Conservation (phyloP, 2,329 filamentous ascomycete genomes). For the Byssochlamys sp. region DNA sequence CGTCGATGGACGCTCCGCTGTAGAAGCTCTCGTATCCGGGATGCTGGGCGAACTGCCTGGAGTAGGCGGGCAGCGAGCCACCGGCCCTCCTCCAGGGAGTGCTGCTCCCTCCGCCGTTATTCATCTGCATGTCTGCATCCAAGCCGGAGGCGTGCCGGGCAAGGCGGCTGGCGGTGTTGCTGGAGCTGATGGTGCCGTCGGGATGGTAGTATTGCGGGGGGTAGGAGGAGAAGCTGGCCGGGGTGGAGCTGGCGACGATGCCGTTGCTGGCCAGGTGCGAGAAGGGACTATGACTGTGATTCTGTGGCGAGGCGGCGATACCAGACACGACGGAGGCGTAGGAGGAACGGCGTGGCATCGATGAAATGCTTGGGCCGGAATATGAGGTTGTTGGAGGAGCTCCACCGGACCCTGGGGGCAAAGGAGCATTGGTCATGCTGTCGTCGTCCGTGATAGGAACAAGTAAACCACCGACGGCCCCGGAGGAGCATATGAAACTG, state of each 20-base stretch:
- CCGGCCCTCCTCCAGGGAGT: slow-evolving; percentile 37
- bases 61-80: slow-evolving; percentile 36
- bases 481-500: not conserved
- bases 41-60: slow-evolving; percentile 37
- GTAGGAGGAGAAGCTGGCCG: slow-evolving; percentile 24
- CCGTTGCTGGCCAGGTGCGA: slow-evolving; percentile 41
- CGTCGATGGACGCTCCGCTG: slow-evolving; percentile 19
- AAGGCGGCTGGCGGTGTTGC: slow-evolving; percentile 13
- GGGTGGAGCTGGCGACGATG: slow-evolving; percentile 23
- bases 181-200: slow-evolving; percentile 10
- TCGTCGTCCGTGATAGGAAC: slow-evolving; percentile 12
- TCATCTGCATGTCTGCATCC: slow-evolving; percentile 42
- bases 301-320: slow-evolving; percentile 29
- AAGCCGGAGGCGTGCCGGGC: slow-evolving; percentile 28
- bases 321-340: slow-evolving; percentile 55
- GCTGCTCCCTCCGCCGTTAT: slow-evolving; percentile 32
- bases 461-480: not conserved
- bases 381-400: slow-evolving; percentile 25
- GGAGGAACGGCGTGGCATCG: slow-evolving; percentile 45
- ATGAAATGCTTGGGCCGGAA: slow-evolving; percentile 26
- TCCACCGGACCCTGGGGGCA: slow-evolving; percentile 33
- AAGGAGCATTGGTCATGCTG: slow-evolving; percentile 38
- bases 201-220: slow-evolving; percentile 26
- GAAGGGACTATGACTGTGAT: slow-evolving; percentile 37
- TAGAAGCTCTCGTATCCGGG: slow-evolving; percentile 20